Evolutionary conservation across 2,329 filamentous ascomycete genomes (phyloP), one percentile per base, ranked within the genome.

Genomic region (Aspergillus latus): DNA sequence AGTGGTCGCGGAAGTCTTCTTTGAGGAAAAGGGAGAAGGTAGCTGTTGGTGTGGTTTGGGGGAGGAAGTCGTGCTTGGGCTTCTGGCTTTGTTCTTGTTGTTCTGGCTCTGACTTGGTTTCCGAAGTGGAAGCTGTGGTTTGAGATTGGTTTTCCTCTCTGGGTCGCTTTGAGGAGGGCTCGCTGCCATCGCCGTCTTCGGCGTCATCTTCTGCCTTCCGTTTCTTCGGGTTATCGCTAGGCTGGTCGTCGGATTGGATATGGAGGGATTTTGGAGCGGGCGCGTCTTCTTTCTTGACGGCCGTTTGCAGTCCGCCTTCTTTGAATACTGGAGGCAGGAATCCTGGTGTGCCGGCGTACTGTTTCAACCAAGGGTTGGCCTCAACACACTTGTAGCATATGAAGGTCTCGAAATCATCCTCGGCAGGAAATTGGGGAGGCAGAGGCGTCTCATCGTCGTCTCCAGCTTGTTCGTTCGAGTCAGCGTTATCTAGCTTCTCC

Each of bases 321-420:
- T 74, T 73, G 62, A 86, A 87, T 0, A 97, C 83, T 0, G 92
- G 83, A 0, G 84, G 80, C 0, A 97, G 78, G 67, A 99, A 97
- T 0, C 92, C 92, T 0, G 84, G 69, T 0, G 89, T 84, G 1
- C 88, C 88, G 5, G 90, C 92, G 69, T 97, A 97, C 61, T 81
- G 80, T 76, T 93, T 95, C 72, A 97, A 88, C 94, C 94, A 99
- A 0, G 92, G 90, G 64, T 92, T 85, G 1, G 91, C 85, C 40
- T 92, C 86, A 11, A 96, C 83, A 65, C 94, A 99, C 70, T 96
- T 95, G 78, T 94, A 96, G 78, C 94, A 99, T 37, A 99, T 82
- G 67, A 97, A 88, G 29, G 88, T 85, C 52, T 95, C 91, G 62
- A 99, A 99, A 30, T 88, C 86, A 29, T 96, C 91, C 66, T 97